Percentiles rank a stretch among this genome's conserved stretches.
Conservation (phyloP, 768 basidiomycete species). For the Leccinellum rugosiceps region DNA sequence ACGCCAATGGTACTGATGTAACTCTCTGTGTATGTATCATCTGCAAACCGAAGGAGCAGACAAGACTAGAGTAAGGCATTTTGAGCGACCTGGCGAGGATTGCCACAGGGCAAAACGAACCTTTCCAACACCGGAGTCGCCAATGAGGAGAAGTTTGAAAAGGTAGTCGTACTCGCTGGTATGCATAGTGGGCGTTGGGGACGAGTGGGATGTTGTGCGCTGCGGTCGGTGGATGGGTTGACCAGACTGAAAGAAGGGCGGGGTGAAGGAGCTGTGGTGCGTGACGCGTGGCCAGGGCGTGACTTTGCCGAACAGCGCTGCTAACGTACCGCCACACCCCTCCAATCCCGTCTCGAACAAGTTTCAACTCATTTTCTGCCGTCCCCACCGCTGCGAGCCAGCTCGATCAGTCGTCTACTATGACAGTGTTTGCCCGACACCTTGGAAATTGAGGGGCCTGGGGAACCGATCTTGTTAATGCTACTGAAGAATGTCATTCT, state of each 20-base stretch:
- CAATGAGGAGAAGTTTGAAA: constrained; percentile 94
- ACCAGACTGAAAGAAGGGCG: constrained; percentile 26
- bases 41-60: constrained; percentile 86
- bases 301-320: constrained; percentile 22
- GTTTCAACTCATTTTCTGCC: constrained; percentile 1
- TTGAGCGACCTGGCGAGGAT: constrained; percentile 23
- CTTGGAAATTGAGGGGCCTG: not conserved
- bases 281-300: constrained; percentile 35
- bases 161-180: constrained; percentile 95
- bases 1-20: constrained; percentile 98
- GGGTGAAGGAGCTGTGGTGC: constrained; percentile 33
- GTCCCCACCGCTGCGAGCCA: not conserved
- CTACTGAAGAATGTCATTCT: not conserved
- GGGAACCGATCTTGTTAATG: not conserved
- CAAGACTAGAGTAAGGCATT: constrained; percentile 63
- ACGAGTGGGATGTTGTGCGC: constrained; percentile 28
- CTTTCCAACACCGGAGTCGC: constrained; percentile 95
- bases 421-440: not conserved
- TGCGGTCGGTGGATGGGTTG: constrained; percentile 30
- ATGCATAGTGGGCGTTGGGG: constrained; percentile 56
- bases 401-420: not conserved
- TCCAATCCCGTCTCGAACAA: constrained; percentile 7
- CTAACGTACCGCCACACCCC: constrained; percentile 25
- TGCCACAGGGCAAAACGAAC: constrained; percentile 37
- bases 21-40: constrained; percentile 96